Conservation (phyloP, 306 rosid species). For the Medicago lupulina region DNA sequence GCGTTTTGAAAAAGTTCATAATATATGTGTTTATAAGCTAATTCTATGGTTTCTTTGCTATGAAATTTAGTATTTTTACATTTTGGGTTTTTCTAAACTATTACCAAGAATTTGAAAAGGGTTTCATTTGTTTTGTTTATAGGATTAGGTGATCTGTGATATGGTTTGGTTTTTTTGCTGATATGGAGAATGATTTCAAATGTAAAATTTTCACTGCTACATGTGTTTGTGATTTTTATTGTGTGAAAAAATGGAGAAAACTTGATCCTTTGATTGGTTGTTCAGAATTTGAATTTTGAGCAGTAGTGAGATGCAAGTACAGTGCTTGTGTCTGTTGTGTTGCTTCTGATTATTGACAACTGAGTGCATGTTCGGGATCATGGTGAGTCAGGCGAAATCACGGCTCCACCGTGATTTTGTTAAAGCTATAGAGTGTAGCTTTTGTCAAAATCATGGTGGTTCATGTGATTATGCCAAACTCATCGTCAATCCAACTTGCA, state of each 20-base stretch:
- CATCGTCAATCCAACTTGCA: too few species aligned
- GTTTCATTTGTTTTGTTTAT: slow-evolving; percentile 31
- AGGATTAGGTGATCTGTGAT: slow-evolving; percentile 38
- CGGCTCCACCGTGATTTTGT: too few species aligned
- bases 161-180: slow-evolving; percentile 33
- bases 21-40: slow-evolving; percentile 4
- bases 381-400: too few species aligned
- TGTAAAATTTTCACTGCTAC: slow-evolving; percentile 9
- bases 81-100: slow-evolving; percentile 28
- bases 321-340: slow-evolving; percentile 20
- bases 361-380: neutral
- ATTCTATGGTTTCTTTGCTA: slow-evolving; percentile 28
- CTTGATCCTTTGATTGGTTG: slow-evolving; percentile 30
- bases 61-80: slow-evolving; percentile 39
- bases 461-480: too few species aligned
- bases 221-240: slow-evolving; percentile 24
- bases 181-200: slow-evolving; percentile 37
- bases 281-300: slow-evolving; percentile 24
- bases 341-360: slow-evolving; percentile 20
- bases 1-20: slow-evolving; percentile 6
- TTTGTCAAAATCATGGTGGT: too few species aligned
- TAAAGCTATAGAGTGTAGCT: too few species aligned
- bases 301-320: slow-evolving; percentile 27
- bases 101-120: slow-evolving; percentile 31
- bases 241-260: slow-evolving; percentile 34